Conservation (phyloP, 768 basidiomycete genomes). For the Kwoniella dendrophila region DNA sequence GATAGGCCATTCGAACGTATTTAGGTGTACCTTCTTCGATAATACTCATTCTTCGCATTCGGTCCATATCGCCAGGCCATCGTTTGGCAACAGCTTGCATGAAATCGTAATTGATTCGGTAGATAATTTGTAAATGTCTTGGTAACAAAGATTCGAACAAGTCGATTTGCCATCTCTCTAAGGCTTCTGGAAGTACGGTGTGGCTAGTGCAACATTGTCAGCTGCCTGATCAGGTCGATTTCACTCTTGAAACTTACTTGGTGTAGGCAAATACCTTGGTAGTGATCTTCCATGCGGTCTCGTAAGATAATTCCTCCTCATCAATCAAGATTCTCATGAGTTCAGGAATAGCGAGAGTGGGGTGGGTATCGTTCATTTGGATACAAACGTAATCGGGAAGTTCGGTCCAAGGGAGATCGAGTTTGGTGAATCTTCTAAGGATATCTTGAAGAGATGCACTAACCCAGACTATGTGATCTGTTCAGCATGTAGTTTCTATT, state of each 20-base stretch:
- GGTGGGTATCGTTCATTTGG: constrained; percentile 83
- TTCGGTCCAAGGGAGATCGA: constrained; percentile 73
- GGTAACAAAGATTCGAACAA: constrained; percentile 83
- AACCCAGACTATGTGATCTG: constrained; percentile 61
- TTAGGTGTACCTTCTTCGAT: constrained; percentile 89
- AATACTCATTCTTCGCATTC: constrained; percentile 81
- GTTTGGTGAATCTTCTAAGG: constrained; percentile 79
- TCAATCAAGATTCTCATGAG: constrained; percentile 84
- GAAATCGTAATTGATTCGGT: constrained; percentile 52
- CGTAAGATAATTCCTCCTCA: constrained; percentile 86
- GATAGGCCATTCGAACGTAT: constrained; percentile 67
- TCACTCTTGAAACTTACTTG: constrained; percentile 63
- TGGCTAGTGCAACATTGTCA: constrained; percentile 29
- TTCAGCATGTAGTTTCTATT: background rate
- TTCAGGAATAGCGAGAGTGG: constrained; percentile 91
- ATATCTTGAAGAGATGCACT: constrained; percentile 81
- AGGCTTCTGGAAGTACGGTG: constrained; percentile 71
- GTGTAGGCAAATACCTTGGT: constrained; percentile 94
- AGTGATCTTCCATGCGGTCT: constrained; percentile 81
- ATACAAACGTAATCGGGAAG: constrained; percentile 86
- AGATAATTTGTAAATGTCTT: constrained; percentile 58
- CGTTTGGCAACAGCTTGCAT: constrained; percentile 76
- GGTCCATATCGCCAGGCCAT: constrained; percentile 81
- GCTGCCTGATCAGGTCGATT: constrained; percentile 1
- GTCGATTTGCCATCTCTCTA: constrained; percentile 83